Base-by-base conservation (phyloP, 208 protist genomes). In the Acanthamoeba culbertsoni region DNA sequence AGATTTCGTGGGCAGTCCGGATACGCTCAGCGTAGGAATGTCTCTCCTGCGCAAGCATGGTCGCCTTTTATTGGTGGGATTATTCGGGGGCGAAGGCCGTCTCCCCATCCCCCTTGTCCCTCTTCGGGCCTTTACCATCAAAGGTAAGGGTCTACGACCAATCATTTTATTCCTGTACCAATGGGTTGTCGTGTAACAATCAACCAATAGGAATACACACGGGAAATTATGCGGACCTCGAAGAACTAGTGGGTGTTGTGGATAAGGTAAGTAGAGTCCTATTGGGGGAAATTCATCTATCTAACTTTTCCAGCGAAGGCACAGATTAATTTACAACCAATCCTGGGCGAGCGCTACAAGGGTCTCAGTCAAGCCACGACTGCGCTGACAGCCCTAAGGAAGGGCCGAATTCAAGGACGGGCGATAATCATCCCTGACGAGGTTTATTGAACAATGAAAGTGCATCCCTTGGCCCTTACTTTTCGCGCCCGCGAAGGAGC, bases 1-100 rank as follows among this genome's bases (percentile, higher is more conserved):
- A 90, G 82, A 90, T 40, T 90, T 90, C 46, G 82, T 90, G 2
- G 82, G 82, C 33, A 63, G 53, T 16, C 82, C 82, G 0, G 35
- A 43, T 20, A 90, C 82, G 8, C 10, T 90, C 23, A 18, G 18
- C 6, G 8, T 90, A 33, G 82, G 26, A 5, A 28, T 90, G 20
- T 18, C n/a, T 4, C 53, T 90, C 2, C 37, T 90, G 82, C 82
- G 82, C 0, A 90, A 90, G 43, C 46, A 90, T 37, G 82, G 82
- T 7, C 46, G 55, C 28, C 53, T 90, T 28, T 40, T 90, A 6
- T 7, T 90, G 10, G 82, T 90, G 0, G 82, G 82, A 1, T 40
- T 90, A 12, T 90, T 68, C 28, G 82, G 82, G 10, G 82, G 82
- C 33, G 82, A 90, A 40, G 82, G 33, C 51, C 82, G 55, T 4